Evolutionary conservation across 192 early-diverging fungal genomes (phyloP).

Genomic region (Podila verticillata): DNA sequence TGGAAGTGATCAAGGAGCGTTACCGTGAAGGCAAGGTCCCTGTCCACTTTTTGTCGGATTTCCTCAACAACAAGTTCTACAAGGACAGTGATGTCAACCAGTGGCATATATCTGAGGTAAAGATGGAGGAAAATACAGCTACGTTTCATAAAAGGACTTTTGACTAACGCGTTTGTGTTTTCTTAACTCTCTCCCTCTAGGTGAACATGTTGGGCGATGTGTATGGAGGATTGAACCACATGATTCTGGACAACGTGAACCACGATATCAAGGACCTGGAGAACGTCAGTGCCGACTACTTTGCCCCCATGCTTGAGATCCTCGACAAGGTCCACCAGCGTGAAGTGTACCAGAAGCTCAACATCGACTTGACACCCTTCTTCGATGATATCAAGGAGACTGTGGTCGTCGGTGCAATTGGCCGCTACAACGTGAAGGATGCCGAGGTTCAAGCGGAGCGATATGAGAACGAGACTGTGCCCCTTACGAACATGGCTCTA

Average conservation of each 20-base stretch:
- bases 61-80: slow-evolving; percentile 51
- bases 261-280: slow-evolving; percentile 45
- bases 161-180: not conserved
- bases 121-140: not conserved
- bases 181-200: slow-evolving; percentile 18
- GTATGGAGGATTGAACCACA: slow-evolving; percentile 58
- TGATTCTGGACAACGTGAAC: slow-evolving; percentile 51
- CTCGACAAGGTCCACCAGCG: slow-evolving; percentile 44
- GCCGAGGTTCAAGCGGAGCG: slow-evolving; percentile 36
- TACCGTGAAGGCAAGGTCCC: slow-evolving; percentile 52
- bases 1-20: slow-evolving; percentile 58
- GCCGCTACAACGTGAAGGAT: slow-evolving; percentile 37
- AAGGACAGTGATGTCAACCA: slow-evolving; percentile 57
- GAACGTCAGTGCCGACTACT: slow-evolving; percentile 29
- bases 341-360: slow-evolving; percentile 40
- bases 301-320: slow-evolving; percentile 38
- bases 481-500: slow-evolving; percentile 35
- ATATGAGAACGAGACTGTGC: slow-evolving; percentile 50
- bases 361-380: slow-evolving; percentile 43
- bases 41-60: slow-evolving; percentile 32
- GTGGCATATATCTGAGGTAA: slow-evolving; percentile 69
- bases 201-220: slow-evolving; percentile 56
- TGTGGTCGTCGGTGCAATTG: slow-evolving; percentile 22
- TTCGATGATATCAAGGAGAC: slow-evolving; percentile 50
- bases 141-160: no score